These are phyloP conservation scores for Forsythia viridissima DNA, from an alignment of 257 asterid genomes.

Conservation along the genomic window DNA sequence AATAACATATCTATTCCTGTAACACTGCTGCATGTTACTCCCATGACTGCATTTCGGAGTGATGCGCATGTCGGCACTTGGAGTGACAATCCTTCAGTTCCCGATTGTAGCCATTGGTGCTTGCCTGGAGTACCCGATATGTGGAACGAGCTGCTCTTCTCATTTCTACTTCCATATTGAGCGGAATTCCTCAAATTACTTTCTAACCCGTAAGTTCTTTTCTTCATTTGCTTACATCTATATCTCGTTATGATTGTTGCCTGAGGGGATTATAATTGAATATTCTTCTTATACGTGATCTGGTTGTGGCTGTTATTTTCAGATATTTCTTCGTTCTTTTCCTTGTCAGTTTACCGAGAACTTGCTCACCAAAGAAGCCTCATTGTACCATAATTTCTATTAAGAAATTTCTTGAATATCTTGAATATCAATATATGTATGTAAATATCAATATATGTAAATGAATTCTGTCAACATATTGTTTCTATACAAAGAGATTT, in stretches of 20 bases:
- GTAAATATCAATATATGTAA: conserved; percentile 9
- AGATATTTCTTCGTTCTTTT: conserved; percentile 27
- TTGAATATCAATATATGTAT: conserved; percentile 16
- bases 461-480: conserved; percentile 3
- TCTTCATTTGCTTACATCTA: not conserved
- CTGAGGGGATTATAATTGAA: not conserved
- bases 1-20: conserved; percentile 51
- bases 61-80: conserved; percentile 84
- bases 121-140: conserved; percentile 89
- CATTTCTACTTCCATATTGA: conserved; percentile 40
- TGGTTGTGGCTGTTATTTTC: conserved; percentile 2
- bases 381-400: not conserved
- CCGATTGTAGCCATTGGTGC: conserved; percentile 97
- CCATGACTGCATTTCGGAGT: conserved; percentile 68
- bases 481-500: not conserved
- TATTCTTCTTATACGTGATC: not conserved
- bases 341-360: conserved; percentile 20
- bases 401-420: conserved; percentile 12
- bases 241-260: not conserved
- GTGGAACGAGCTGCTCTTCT: conserved; percentile 83
- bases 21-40: conserved; percentile 66
- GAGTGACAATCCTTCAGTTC: conserved; percentile 78
- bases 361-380: conserved; percentile 14
- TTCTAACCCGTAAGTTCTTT: conserved; percentile 29
- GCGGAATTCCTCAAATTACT: not conserved